Evolutionary conservation across 1,139 yeast species (phyloP).

Genomic region (Trichomonascaceae sp.): DNA sequence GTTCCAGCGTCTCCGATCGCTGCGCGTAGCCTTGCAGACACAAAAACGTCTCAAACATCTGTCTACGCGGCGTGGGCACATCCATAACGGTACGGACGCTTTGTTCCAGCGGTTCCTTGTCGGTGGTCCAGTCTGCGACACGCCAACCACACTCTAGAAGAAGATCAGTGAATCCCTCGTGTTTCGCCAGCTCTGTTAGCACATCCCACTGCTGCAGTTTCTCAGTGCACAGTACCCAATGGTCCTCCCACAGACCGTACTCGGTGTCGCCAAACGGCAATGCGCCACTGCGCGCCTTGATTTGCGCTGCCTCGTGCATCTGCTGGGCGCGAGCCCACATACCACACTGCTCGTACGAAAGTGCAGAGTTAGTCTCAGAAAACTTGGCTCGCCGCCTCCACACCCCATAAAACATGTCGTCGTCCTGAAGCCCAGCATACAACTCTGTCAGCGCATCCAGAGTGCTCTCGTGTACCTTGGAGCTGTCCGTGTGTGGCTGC

Average conservation of each 20-base stretch:
- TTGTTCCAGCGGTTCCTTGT: constrained; percentile 86
- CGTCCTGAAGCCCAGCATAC: constrained; percentile 81
- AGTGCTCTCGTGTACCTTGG: constrained; percentile 71
- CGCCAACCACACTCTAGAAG: constrained; percentile 98
- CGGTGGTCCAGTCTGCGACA: constrained; percentile 97
- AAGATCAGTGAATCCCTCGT: constrained; percentile 92
- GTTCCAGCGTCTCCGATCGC: constrained; percentile 65
- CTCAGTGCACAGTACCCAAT: constrained; percentile 96
- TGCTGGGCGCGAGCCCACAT: constrained; percentile 92
- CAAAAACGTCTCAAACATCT: constrained; percentile 86
- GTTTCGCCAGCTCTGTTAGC: constrained; percentile 89
- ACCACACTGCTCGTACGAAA: constrained; percentile 91
- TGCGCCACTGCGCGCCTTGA: constrained; percentile 91
- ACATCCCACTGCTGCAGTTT: constrained; percentile 98
- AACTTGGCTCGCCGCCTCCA: constrained; percentile 97
- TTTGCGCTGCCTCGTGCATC: constrained; percentile 92
- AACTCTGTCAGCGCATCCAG: constrained; percentile 85
- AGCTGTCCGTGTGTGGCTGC: constrained; percentile 51
- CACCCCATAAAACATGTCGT: constrained; percentile 92
- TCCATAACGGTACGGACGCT: constrained; percentile 95
- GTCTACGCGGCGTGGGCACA: constrained; percentile 95
- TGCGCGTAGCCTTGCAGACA: constrained; percentile 90
- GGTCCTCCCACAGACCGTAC: constrained; percentile 96
- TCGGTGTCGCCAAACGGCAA: constrained; percentile 93
- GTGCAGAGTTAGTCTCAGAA: constrained; percentile 81